These are phyloP conservation scores for Colletotrichum tofieldiae DNA, from an alignment of 2,329 filamentous ascomycete species.

Conservation along the genomic window DNA sequence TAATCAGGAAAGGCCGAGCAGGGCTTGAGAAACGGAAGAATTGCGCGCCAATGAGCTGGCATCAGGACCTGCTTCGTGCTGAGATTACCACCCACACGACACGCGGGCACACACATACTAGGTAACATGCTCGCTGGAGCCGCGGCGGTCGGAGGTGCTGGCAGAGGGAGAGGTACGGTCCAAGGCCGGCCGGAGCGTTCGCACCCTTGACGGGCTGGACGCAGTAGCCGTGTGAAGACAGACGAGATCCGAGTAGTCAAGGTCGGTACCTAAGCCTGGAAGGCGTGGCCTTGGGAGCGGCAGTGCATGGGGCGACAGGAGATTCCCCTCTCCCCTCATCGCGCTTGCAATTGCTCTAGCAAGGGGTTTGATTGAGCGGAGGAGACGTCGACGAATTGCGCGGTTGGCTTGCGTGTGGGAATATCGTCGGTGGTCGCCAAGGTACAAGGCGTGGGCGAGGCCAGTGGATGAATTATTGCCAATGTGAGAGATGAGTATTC, in stretches of 20 bases:
- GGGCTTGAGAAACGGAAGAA: slow-evolving; percentile 29
- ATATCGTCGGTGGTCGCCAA: neutral
- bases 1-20: slow-evolving; percentile 30
- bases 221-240: neutral
- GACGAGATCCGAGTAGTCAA: slow-evolving; percentile 8
- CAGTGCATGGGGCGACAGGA: slow-evolving; percentile 21
- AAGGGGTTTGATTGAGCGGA: slow-evolving; percentile 22
- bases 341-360: slow-evolving; percentile 2
- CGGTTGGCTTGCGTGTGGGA: slow-evolving; percentile 19
- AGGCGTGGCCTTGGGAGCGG: neutral
- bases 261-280: slow-evolving; percentile 9
- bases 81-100: slow-evolving; percentile 43
- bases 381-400: slow-evolving; percentile 12
- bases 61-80: slow-evolving; percentile 40
- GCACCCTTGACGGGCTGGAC: slow-evolving; percentile 1
- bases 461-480: slow-evolving; percentile 8
- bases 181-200: neutral
- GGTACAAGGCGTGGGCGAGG: slow-evolving; percentile 15
- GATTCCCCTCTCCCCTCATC: slow-evolving; percentile 19
- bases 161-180: neutral
- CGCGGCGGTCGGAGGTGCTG: neutral
- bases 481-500: slow-evolving; percentile 33
- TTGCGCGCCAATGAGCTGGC: slow-evolving; percentile 40
- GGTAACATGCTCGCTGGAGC: slow-evolving; percentile 27
- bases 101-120: slow-evolving; percentile 23